Base-by-base conservation (phyloP, 1,284 basidiomycete genomes). In the Cutaneotrichosporon curvatum region DNA sequence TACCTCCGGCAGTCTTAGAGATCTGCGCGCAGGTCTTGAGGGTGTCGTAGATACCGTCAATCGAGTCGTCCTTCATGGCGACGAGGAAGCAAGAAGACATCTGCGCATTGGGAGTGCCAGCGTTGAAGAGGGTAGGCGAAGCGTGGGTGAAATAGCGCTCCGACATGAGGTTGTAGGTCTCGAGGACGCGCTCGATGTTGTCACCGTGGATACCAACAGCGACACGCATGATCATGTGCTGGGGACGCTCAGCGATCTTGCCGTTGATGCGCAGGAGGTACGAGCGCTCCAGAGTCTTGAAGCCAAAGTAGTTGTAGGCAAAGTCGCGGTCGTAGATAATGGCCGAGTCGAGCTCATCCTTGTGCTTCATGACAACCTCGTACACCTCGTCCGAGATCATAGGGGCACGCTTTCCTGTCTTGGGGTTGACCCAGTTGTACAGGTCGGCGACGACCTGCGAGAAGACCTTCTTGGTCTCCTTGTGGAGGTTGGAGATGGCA, bases 221-320 rank as follows among this genome's bases (percentile, higher is more conserved):
- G 45, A 98, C 95, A 73, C 94, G 91, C 95, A 99, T 98, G 66
- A 98, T 85, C 83, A 98, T 89, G 74, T 98, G 95, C 67, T 98
- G 94, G 28, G 95, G 95, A 43, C 95, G 83, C 73, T 99, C 95
- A 40, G 91, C 94, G 40, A 95, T 87, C 62, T 88, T 88, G 48
- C 89, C 89, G 68, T 96, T 82, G 74, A 97, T 84, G 51, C 89
- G 84, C 40, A 99, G 83, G 8, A 98, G 81, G 73, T 98, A 99
- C 4, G 94, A 97, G 32, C 95, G 85, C 75, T 99, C 95, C 28
- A 99, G 83, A 1, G 95, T 99, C 75, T 98, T 99, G 82, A 98
- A 98, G 21, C 94, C 94, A 64, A 99, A 99, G 61, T 76, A 94
- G 73, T 92, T 91, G 76, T 96, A 97, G 71, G 82, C 87, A 76